A percentile compares a stretch with the other conserved stretches of the same genome.
Evolutionary conservation across 2,329 filamentous ascomycete species (phyloP).

Genomic region (Exophiala viscosa): DNA sequence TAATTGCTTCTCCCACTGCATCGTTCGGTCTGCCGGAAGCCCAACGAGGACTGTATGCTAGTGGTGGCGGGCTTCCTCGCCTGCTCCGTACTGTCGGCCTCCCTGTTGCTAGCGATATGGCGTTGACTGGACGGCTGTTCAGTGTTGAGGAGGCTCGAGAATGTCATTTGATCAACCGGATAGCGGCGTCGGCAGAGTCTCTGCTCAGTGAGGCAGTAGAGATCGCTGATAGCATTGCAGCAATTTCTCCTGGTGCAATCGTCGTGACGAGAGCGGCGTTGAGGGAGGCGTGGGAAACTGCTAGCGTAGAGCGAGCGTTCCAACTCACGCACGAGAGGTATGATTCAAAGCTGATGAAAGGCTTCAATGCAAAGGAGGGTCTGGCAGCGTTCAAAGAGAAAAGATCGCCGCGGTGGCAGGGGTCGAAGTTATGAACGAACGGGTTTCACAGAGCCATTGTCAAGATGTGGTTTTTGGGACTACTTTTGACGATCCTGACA

Average conservation of each 20-base stretch:
- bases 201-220: conserved; percentile 7
- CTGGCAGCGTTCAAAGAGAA: conserved; percentile 72
- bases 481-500: too few species aligned
- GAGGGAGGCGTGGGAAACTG: conserved; percentile 66
- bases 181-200: conserved; percentile 24
- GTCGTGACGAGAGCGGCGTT: conserved; percentile 68
- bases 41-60: conserved; percentile 63
- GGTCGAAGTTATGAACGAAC: conserved; percentile 39
- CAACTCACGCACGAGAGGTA: conserved; percentile 33
- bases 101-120: conserved; percentile 68
- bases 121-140: conserved; percentile 60
- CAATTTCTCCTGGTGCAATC: conserved; percentile 68
- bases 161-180: conserved; percentile 62
- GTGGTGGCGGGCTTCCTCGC: conserved; percentile 67
- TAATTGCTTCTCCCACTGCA: conserved; percentile 56
- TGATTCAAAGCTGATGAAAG: background rate
- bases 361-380: conserved; percentile 70
- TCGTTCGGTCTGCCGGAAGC: conserved; percentile 68
- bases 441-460: too few species aligned
- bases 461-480: too few species aligned
- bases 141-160: conserved; percentile 54
- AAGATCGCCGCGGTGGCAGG: conserved; percentile 63
- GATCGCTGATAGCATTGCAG: conserved; percentile 59
- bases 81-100: conserved; percentile 61
- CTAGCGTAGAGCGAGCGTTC: conserved; percentile 62